Evolutionary conservation across 768 basidiomycete species (phyloP).

Genomic region (Mycena indigotica): DNA sequence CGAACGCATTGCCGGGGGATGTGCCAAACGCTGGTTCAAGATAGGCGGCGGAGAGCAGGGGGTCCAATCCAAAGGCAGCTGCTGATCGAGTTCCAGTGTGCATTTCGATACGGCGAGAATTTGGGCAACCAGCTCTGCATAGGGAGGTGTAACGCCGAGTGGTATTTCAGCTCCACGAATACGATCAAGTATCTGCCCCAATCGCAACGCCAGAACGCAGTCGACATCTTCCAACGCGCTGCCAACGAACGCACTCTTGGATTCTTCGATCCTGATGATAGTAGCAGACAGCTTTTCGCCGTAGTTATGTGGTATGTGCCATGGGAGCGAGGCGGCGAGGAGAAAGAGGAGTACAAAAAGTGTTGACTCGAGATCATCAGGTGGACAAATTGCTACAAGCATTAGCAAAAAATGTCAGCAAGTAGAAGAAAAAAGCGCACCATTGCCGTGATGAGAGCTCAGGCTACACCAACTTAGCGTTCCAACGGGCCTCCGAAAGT

Average conservation of each 20-base stretch:
- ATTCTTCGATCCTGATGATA: not conserved
- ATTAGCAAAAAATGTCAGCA: not conserved
- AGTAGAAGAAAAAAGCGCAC: not conserved
- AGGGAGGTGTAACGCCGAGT: too few relatives aligned
- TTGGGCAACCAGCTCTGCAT: not conserved
- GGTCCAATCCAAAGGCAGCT: not conserved
- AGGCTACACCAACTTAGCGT: not conserved
- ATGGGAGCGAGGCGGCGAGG: slow-evolving; percentile 52
- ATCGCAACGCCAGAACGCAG: too few relatives aligned
- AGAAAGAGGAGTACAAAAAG: slow-evolving; percentile 60
- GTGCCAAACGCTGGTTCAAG: too few relatives aligned
- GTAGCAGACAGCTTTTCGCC: not conserved
- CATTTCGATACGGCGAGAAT: not conserved
- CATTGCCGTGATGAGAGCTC: not conserved
- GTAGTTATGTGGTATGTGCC: slow-evolving; percentile 30
- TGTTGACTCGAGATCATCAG: slow-evolving; percentile 60
- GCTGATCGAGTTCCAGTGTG: not conserved
- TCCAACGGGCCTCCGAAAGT: not conserved
- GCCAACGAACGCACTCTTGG: not conserved
- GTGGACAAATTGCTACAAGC: slow-evolving; percentile 30
- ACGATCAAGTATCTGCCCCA: too few relatives aligned
- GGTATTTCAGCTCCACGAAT: not conserved
- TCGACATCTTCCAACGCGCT: not conserved
- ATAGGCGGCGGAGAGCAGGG: not conserved
- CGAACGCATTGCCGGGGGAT: too few relatives aligned